Conservation (phyloP, 257 asterid genomes). For the Petunia secreta region DNA sequence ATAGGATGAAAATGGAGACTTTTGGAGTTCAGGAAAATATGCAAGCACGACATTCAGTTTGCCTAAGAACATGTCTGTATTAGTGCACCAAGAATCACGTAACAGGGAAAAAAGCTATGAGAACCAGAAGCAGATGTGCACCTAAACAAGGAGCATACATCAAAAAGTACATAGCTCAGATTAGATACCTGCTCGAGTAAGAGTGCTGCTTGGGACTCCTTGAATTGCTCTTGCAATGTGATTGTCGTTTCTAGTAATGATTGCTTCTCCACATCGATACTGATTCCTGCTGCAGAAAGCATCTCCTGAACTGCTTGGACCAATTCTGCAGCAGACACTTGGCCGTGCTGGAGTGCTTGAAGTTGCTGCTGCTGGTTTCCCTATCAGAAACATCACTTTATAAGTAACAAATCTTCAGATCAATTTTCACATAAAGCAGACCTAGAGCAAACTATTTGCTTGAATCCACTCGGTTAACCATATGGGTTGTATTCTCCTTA, state of each 20-base stretch:
- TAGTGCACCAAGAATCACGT: background rate
- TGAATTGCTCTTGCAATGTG: conserved; percentile 82
- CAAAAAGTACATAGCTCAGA: conserved; percentile 17
- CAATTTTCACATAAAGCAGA: background rate
- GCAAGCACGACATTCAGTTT: conserved; percentile 1
- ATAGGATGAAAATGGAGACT: background rate
- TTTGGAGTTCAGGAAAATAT: background rate
- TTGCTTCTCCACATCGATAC: conserved; percentile 78
- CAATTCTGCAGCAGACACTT: conserved; percentile 85
- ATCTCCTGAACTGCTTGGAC: conserved; percentile 96
- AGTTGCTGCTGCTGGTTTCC: conserved; percentile 53
- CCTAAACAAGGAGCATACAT: conserved; percentile 18
- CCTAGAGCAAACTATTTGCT: conserved; percentile 6
- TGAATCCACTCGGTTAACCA: background rate
- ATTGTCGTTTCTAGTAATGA: conserved; percentile 67
- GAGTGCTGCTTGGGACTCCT: conserved; percentile 87
- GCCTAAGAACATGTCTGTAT: conserved; percentile 11
- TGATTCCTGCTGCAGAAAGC: conserved; percentile 94
- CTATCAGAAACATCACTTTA: conserved; percentile 21
- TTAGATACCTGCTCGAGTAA: conserved; percentile 85
- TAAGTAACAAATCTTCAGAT: conserved; percentile 8
- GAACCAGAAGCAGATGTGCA: background rate
- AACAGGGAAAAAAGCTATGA: background rate
- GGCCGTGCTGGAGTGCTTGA: conserved; percentile 78
- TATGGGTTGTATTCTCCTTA: background rate